Conservation (phyloP, 805 yeast species). For the Wickerhamiella hasegawae region DNA sequence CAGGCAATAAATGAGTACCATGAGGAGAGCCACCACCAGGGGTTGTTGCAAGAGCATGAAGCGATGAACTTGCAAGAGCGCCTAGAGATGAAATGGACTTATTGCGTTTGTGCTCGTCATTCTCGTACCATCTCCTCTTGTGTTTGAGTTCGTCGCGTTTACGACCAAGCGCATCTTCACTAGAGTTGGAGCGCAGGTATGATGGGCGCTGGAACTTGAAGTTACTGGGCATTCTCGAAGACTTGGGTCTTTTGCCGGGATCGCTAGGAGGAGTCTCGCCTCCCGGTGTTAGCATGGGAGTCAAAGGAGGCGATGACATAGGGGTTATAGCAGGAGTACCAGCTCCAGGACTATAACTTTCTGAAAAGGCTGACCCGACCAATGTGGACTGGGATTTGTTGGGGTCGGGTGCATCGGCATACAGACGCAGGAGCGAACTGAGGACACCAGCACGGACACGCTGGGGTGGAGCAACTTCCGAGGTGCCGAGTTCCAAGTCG, state of each 20-base stretch:
- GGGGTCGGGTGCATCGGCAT: conserved; percentile 24
- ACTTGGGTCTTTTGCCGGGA: neutral
- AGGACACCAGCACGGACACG: conserved; percentile 75
- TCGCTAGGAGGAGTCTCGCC: neutral
- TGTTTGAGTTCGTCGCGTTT: conserved; percentile 2
- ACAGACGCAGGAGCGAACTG: conserved; percentile 57
- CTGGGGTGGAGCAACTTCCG: conserved; percentile 42
- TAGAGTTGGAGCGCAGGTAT: conserved; percentile 10
- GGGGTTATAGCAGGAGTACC: conserved; percentile 4
- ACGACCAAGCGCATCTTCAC: conserved; percentile 13
- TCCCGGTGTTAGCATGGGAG: conserved; percentile 1
- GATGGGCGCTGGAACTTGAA: conserved; percentile 9
- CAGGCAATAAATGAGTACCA: neutral
- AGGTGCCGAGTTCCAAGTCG: conserved; percentile 20
- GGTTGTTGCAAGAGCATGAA: neutral
- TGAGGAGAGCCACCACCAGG: neutral
- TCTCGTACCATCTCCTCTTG: conserved; percentile 20
- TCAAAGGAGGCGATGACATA: neutral
- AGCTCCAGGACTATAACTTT: neutral
- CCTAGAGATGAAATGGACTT: conserved; percentile 12
- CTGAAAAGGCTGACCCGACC: conserved; percentile 1
- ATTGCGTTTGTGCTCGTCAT: conserved; percentile 7
- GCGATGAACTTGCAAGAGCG: conserved; percentile 9
- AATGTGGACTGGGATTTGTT: conserved; percentile 8
- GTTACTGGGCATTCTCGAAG: neutral